Base-by-base conservation (phyloP, 805 yeast genomes). In the Candida mattraensis region DNA sequence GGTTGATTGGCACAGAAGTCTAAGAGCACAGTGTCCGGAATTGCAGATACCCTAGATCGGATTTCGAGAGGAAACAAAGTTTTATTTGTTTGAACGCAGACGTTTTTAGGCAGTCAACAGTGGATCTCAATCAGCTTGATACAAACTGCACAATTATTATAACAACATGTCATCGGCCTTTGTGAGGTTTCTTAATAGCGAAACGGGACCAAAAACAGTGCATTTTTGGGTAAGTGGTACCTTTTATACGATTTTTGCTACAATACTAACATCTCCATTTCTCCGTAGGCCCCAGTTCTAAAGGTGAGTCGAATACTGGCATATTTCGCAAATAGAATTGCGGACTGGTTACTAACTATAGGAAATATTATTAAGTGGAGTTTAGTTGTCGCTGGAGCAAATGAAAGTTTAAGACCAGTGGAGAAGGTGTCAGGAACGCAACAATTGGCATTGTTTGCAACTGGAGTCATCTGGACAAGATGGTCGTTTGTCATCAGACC, bases 381-480 rank as follows among this genome's bases (percentile, higher is more conserved):
- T 11, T 71, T 91, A 44, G 98, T 93, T 18, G 52, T 87, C 50
- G 99, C 99, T 11, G 98, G 99, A 39, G 70, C 87, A 44, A 81
- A 74, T 55, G 99, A 91, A 63, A 67, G 83, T 45, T 72, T 76
- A 45, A 81, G 98, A 66, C 98, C 99, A 2, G 96, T 87, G 24
- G 96, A 91, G 55, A 81, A 82, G 53, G 72, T 91, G 32, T 81
- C 93, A 23, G 96, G 97, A 39, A 81, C 95, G 16, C 95, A 86
- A 64, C 89, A 84, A 66, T 59, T 78, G 42, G 95, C 98, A 2
- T 71, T 91, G 39, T 73, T 85, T 51, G 88, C 89, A 30, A 91
- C 99, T 1, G 99, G 97, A 37, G 78, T 78, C 35, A 87, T 91
- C 53, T 91, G 99, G 99, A 91, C 99, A 22, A 79, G 99, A 63